Conservation (phyloP, 2,329 filamentous ascomycete species). For the Microcyclosporella mali region DNA sequence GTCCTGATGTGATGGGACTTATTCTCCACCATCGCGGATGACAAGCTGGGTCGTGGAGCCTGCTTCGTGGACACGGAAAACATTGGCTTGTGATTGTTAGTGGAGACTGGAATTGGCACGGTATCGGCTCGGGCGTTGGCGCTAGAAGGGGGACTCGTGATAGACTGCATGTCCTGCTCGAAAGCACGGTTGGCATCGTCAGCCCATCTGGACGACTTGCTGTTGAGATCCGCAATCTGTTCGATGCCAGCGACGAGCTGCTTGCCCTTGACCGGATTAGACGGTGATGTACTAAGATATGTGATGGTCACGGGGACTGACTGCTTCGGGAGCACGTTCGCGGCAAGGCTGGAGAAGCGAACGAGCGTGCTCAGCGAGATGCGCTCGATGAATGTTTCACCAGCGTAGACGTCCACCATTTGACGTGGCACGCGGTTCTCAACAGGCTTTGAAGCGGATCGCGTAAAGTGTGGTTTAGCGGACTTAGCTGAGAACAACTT, state of each 20-base stretch:
- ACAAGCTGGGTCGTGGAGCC: neutral
- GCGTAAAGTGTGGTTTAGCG: neutral
- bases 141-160: neutral
- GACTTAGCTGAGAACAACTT: neutral
- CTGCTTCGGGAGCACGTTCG: constrained; percentile 1
- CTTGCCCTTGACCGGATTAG: neutral
- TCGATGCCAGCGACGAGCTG: neutral
- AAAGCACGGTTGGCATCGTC: neutral
- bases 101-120: neutral
- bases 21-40: neutral
- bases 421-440: neutral
- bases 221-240: neutral
- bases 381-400: constrained; percentile 5
- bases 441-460: neutral
- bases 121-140: neutral
- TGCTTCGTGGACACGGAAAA: neutral
- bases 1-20: neutral
- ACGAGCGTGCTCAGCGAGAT: constrained; percentile 8
- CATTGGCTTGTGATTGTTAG: neutral
- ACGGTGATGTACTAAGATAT: neutral
- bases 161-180: neutral
- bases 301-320: neutral
- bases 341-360: constrained; percentile 11
- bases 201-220: neutral
- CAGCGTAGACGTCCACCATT: constrained; percentile 10